Base-by-base conservation (phyloP, 495 filamentous ascomycete species). In the Penicillium mononematosum region DNA sequence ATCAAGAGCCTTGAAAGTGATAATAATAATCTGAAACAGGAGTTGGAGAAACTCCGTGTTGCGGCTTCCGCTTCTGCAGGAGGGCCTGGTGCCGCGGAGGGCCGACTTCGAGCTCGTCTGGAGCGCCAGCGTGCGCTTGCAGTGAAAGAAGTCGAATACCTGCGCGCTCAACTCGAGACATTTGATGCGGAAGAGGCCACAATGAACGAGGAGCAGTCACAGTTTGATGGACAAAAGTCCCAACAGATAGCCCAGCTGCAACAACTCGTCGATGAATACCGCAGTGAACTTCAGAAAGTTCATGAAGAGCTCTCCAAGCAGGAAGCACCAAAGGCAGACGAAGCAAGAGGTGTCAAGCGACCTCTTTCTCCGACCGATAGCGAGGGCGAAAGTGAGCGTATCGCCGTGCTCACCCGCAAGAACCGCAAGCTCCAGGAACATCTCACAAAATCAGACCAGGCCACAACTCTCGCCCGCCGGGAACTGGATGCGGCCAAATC, bases 171-270 rank as follows among this genome's bases (percentile, higher is more conserved):
- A 64, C 75, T 97, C 22, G 95, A 96, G 69, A 87, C 88, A 0
- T 96, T 92, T 55, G 93, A 96, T 58, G 82, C 85, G 24, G 95
- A 98, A 71, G 92, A 97, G 68, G 79, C 81, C 42, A 93, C 91
- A 2, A 88, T 96, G 74, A 85, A 92, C 54, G 80, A 85, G 3
- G 73, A 76, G 7, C 88, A 90, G 16, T 84, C 78, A 43, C 72
- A 73, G 27, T 88, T 88, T 48, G 90, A 98, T 62, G 83, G 87
- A 55, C 81, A 86, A 51, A 96, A 92, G 65, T 71, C 80, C 1
- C 77, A 85, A 52, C 88, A 91, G 17, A 88, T 98, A 55, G 79
- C 85, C 45, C 84, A 95, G 58, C 82, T 99, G 2, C 91, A 98
- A 64, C 81, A 84, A 42, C 76, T 97, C 10, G 81, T 99, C 3